Conservation (phyloP, 1,284 basidiomycete species). For the Moesziomyces antarcticus region DNA sequence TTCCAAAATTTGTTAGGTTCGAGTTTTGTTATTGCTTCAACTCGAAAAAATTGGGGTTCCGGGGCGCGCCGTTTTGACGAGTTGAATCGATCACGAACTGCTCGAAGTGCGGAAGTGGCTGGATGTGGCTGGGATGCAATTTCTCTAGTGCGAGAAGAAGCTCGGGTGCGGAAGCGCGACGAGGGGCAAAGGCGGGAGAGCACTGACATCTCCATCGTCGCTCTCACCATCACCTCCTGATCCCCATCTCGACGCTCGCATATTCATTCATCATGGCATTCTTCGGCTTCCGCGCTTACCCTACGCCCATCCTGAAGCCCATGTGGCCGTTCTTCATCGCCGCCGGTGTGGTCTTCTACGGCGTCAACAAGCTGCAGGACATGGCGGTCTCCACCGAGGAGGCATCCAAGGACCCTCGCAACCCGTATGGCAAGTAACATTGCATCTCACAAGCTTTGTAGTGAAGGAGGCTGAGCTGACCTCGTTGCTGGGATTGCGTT, state of each 20-base stretch:
- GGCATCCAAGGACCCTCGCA: conserved; percentile 65
- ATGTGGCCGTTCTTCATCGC: conserved; percentile 65
- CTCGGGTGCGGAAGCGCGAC: not conserved
- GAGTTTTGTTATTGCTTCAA: too few species aligned
- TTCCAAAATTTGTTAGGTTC: too few species aligned
- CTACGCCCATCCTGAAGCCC: conserved; percentile 65
- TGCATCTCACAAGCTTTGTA: not conserved
- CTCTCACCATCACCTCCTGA: too few species aligned
- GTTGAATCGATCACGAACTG: conserved; percentile 24
- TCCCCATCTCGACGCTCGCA: conserved; percentile 5
- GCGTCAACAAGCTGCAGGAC: conserved; percentile 61
- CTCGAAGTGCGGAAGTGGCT: not conserved
- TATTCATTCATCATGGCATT: conserved; percentile 51
- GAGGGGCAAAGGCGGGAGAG: conserved; percentile 1
- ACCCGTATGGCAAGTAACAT: conserved; percentile 62
- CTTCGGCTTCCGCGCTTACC: conserved; percentile 65
- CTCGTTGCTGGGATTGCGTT: too few species aligned
- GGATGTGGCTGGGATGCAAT: conserved; percentile 4
- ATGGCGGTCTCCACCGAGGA: conserved; percentile 57
- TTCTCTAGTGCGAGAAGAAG: conserved; percentile 36
- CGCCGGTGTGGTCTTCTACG: conserved; percentile 60
- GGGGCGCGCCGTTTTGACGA: too few species aligned
- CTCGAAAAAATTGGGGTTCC: too few species aligned
- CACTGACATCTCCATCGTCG: conserved; percentile 25
- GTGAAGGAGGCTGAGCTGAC: too few species aligned